These are phyloP conservation scores for Cyclostephanos tholiformis DNA, from an alignment of 108 stramenopile species.

Conservation along the genomic window DNA sequence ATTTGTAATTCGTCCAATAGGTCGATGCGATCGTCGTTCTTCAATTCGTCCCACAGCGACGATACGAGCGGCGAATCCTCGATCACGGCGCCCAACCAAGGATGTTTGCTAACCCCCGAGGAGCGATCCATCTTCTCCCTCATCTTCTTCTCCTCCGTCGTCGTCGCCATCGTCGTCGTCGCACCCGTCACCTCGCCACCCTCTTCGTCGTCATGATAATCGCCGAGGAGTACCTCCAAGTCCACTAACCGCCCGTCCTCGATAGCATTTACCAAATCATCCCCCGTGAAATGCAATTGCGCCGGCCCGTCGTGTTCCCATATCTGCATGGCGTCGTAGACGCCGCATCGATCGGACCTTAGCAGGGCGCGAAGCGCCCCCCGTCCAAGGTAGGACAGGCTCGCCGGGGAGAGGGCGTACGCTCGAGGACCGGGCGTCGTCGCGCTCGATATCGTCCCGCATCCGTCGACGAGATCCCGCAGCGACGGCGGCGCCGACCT, in stretches of 20 bases:
- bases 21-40: conserved; percentile 48
- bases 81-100: conserved; percentile 71
- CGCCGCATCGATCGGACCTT: conserved; percentile 42
- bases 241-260: conserved; percentile 39
- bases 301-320: conserved; percentile 85
- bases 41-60: conserved; percentile 65
- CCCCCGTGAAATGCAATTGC: conserved; percentile 61
- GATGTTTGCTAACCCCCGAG: conserved; percentile 5
- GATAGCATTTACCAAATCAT: conserved; percentile 58
- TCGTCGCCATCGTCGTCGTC: not conserved
- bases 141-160: too few species aligned
- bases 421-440: conserved; percentile 74
- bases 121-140: not conserved
- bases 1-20: conserved; percentile 42
- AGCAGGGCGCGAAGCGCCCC: conserved; percentile 34
- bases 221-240: conserved; percentile 20
- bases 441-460: not conserved
- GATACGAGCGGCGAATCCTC: conserved; percentile 71
- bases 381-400: conserved; percentile 58
- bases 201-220: not conserved
- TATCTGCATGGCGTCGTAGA: conserved; percentile 86
- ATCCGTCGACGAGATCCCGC: not conserved
- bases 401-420: conserved; percentile 80
- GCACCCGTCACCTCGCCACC: conserved; percentile 2
- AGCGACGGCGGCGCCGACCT: conserved; percentile 34